phyloP scores from a whole-genome alignment of 768 basidiomycete genomes.

The Daedaleopsis nitida region DNA sequence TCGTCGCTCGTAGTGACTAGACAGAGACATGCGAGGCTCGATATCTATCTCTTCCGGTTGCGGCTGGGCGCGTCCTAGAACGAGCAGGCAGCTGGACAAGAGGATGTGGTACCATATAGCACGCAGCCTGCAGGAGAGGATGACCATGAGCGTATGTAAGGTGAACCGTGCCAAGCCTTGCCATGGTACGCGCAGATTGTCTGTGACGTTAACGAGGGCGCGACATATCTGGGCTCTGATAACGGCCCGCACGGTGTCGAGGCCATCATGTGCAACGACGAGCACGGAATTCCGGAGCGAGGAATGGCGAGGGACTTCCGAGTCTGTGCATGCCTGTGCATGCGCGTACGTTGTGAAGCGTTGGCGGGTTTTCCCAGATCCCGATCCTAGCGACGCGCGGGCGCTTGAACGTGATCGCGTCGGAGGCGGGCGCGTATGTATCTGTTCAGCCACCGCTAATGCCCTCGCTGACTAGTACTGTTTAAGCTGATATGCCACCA shows the following conservation, averaged over 20 bases:
- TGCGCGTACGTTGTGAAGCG: not conserved
- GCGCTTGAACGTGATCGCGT: not conserved
- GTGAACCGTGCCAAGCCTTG: not conserved
- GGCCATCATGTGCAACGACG: not conserved
- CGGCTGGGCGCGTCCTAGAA: not conserved
- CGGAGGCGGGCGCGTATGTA: not conserved
- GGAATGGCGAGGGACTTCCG: no score
- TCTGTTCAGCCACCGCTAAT: not conserved
- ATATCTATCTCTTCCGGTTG: not conserved
- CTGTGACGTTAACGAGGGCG: not conserved
- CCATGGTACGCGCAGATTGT: no score
- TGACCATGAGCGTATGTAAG: not conserved
- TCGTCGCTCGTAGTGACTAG: slow-evolving; percentile 6
- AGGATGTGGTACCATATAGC: not conserved
- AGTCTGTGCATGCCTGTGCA: no score
- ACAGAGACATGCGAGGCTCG: slow-evolving; percentile 6
- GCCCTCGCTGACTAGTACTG: not conserved
- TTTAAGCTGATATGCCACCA: slow-evolving; percentile 12
- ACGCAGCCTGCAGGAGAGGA: not conserved
- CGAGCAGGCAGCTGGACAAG: not conserved
- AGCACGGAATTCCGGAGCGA: not conserved
- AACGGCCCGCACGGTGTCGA: not conserved
- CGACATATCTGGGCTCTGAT: not conserved
- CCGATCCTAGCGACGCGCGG: no score
- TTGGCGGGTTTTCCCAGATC: not conserved